Conservation (phyloP, 495 filamentous ascomycete genomes). For the Talaromyces proteolyticus region DNA sequence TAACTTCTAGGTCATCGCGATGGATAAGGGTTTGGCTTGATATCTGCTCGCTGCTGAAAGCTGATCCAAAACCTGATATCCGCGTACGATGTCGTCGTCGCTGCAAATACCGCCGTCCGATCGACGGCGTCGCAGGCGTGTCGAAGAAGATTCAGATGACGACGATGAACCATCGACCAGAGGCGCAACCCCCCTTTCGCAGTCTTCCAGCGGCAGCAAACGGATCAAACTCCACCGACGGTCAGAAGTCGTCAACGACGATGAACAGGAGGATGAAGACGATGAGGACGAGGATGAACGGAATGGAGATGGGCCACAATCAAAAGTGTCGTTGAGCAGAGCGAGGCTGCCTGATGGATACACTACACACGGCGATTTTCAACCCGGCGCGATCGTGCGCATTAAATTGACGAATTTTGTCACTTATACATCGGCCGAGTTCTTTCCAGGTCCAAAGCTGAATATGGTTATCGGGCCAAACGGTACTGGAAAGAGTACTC, state of each 20-base stretch:
- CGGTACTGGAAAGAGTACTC: conserved; percentile 93
- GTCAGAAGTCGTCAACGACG: conserved; percentile 11
- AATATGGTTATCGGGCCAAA: conserved; percentile 99
- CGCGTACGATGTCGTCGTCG: neutral
- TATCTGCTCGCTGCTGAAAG: neutral
- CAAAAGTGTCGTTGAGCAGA: conserved; percentile 1
- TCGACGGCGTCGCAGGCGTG: conserved; percentile 24
- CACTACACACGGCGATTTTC: conserved; percentile 29
- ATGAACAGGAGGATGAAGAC: conserved; percentile 6
- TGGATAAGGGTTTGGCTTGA: too few relatives aligned
- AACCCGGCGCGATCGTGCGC: conserved; percentile 84
- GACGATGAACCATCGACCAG: conserved; percentile 16
- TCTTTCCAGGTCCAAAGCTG: conserved; percentile 81
- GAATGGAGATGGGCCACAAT: conserved; percentile 5
- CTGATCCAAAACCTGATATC: neutral
- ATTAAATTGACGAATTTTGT: conserved; percentile 90
- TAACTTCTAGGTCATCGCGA: too few relatives aligned
- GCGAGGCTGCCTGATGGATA: neutral
- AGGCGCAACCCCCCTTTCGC: conserved; percentile 15
- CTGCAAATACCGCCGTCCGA: neutral
- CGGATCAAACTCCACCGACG: too few relatives aligned
- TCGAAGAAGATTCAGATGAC: conserved; percentile 18
- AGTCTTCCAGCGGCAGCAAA: conserved; percentile 22
- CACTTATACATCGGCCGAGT: conserved; percentile 86
- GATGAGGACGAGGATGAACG: conserved; percentile 5